Conservation (phyloP, 208 protist species). For the Herpetomonas muscarum region DNA sequence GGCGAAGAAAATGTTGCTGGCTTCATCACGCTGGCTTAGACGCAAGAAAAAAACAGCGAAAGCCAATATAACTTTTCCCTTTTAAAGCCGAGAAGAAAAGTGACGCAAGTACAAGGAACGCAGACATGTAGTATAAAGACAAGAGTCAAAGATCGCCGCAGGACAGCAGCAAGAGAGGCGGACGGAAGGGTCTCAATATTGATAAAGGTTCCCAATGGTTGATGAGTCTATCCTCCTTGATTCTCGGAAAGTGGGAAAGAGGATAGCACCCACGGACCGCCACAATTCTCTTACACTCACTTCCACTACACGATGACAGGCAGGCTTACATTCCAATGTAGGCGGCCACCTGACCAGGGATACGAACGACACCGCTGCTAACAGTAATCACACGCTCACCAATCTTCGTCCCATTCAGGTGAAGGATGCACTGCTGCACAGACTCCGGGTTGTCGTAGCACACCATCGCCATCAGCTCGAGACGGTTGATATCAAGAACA, state of each 20-base stretch:
- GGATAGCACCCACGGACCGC: too few species aligned
- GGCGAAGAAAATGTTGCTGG: too few species aligned
- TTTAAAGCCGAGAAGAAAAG: neutral
- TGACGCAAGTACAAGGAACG: neutral
- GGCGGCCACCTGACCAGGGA: slow-evolving; percentile 57
- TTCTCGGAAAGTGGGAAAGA: too few species aligned
- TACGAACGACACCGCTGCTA: slow-evolving; percentile 75
- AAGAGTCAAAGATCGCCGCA: too few species aligned
- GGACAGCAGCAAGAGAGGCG: too few species aligned
- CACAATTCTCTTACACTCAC: too few species aligned
- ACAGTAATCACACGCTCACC: slow-evolving; percentile 71
- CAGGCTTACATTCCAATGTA: slow-evolving; percentile 42
- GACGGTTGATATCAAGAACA: slow-evolving; percentile 80
- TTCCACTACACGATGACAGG: neutral
- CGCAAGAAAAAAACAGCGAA: neutral
- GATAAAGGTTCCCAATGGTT: too few species aligned
- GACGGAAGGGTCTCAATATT: too few species aligned
- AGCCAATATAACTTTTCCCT: too few species aligned
- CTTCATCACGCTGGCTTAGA: too few species aligned
- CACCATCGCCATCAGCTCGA: slow-evolving; percentile 69
- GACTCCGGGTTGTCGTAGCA: slow-evolving; percentile 77
- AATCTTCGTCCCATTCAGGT: slow-evolving; percentile 68
- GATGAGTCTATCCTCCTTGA: too few species aligned
- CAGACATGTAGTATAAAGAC: neutral
- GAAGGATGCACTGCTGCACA: slow-evolving; percentile 77